Percentiles rank a stretch among this genome's conserved stretches.
These are phyloP conservation scores for Prunus padus DNA, from an alignment of 306 rosid species.

Conservation along the genomic window DNA sequence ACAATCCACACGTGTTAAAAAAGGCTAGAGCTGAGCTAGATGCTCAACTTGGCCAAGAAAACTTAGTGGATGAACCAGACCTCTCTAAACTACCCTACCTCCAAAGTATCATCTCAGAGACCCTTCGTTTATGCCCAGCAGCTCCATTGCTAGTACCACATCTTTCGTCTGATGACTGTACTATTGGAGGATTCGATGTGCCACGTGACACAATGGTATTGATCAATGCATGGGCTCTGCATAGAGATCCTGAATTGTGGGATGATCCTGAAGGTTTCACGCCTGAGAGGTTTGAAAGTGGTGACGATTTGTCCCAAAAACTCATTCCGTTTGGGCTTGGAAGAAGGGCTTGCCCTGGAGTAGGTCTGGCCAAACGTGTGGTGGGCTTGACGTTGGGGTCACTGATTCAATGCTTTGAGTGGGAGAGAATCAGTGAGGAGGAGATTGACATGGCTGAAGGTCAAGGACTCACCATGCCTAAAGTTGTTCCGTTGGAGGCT, in stretches of 20 bases:
- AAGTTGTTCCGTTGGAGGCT: slow-evolving; percentile 28
- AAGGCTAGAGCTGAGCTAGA: slow-evolving; percentile 47
- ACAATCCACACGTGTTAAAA: slow-evolving; percentile 42
- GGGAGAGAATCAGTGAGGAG: slow-evolving; percentile 16
- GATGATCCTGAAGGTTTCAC: slow-evolving; percentile 17
- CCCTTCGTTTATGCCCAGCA: slow-evolving; percentile 38
- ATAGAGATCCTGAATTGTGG: slow-evolving; percentile 25
- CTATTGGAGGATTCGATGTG: slow-evolving; percentile 34
- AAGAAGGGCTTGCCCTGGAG: slow-evolving; percentile 35
- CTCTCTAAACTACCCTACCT: slow-evolving; percentile 38
- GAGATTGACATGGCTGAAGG: slow-evolving; percentile 43
- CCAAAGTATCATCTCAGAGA: slow-evolving; percentile 37
- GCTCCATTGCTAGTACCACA: slow-evolving; percentile 42
- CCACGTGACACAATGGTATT: slow-evolving; percentile 22
- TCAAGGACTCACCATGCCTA: slow-evolving; percentile 24
- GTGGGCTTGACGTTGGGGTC: slow-evolving; percentile 30
- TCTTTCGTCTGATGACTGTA: slow-evolving; percentile 36
- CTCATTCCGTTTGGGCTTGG: slow-evolving; percentile 25
- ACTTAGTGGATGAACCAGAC: slow-evolving; percentile 41
- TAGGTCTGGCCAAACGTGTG: slow-evolving; percentile 17
- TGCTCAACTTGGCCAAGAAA: slow-evolving; percentile 23
- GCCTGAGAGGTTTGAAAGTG: slow-evolving; percentile 18
- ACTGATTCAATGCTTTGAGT: slow-evolving; percentile 26
- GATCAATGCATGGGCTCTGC: slow-evolving; percentile 31
- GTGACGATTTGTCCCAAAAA: background rate